Evolutionary conservation across 371 early-diverging fungal genomes (phyloP), one percentile per base, ranked within the genome.

Genomic region (Apophysomyces variabilis): DNA sequence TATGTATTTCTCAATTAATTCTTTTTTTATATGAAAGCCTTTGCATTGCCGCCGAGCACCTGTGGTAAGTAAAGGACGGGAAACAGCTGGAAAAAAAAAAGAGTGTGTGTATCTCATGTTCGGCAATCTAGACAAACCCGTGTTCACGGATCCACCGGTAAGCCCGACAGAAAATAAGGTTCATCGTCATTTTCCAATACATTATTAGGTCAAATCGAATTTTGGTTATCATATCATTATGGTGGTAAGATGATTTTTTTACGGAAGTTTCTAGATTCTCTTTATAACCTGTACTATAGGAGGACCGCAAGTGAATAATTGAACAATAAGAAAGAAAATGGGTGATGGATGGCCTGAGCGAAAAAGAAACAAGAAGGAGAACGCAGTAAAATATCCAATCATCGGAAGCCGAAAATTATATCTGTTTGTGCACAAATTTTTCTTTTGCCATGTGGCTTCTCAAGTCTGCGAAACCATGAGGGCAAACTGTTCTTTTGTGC

Each of bases 181-280:
- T 46, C 46, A 46, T 35, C 5, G 36, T 26, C 9, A 50, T 12
- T 39, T 41, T 41, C 41, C 54, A 38, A 58, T 41, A 16, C 36
- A 38, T 61, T 38, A 9, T 58, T 66, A 79, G 80, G 73, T 80
- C 44, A 83, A 83, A 54, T 79, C 84, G 14, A 68, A 71, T 32
- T 80, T 80, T 74, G 93, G 93, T 0, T 94, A 93, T 79, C 95
- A 95, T 73, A 89, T 95, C 66, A 93, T 95, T 65, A 94, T 95
- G 95, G 93, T 94, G 6, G 95, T 79, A 77, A 76, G 72, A 64
- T 50, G 21, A 6, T 7, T 41, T 41, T 1, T 11, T 11, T 41
- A 21, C 5, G 36, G 12, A 18, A 35, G 21, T 37, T 36, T 37
- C 35, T 11, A 57, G 9, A 37, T 39, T 18, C 12, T 35, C 32